A percentile compares a stretch with the other conserved stretches of the same genome.
Conservation (phyloP, 2,329 filamentous ascomycete species). For the Neocatenulostroma microsporum region DNA sequence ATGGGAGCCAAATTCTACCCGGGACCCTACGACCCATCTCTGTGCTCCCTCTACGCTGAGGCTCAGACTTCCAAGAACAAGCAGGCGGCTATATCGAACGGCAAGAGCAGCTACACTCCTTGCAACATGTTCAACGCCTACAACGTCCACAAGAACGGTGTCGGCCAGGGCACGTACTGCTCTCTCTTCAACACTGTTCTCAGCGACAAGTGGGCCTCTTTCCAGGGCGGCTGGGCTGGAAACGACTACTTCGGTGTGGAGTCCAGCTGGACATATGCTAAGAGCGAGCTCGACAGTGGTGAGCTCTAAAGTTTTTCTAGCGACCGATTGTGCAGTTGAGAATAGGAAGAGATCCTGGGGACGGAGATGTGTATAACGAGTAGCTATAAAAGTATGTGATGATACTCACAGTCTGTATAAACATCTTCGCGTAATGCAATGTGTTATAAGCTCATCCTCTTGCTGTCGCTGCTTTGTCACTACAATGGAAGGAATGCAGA, state of each 20-base stretch:
- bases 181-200: conserved; percentile 18
- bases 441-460: too few species aligned
- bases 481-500: too few species aligned
- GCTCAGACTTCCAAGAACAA: conserved; percentile 18
- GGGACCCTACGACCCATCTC: conserved; percentile 24
- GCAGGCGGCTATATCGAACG: conserved; percentile 13
- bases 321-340: too few species aligned
- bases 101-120: conserved; percentile 15
- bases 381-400: too few species aligned
- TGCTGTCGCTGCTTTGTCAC: too few species aligned
- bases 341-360: too few species aligned
- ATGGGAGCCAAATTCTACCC: conserved; percentile 27
- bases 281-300: conserved; percentile 10
- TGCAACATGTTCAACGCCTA: conserved; percentile 28
- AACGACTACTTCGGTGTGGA: conserved; percentile 17
- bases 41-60: conserved; percentile 21
- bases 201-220: conserved; percentile 14
- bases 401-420: too few species aligned
- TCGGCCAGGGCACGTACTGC: conserved; percentile 25
- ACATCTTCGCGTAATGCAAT: too few species aligned
- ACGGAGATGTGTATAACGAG: too few species aligned
- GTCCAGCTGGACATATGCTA: conserved; percentile 17
- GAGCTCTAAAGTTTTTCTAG: too few species aligned
- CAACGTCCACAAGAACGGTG: conserved; percentile 21
- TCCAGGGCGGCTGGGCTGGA: conserved; percentile 11